Evolutionary conservation across 495 filamentous ascomycete species (phyloP).

Genomic region (Barbatosphaeria neglecta): DNA sequence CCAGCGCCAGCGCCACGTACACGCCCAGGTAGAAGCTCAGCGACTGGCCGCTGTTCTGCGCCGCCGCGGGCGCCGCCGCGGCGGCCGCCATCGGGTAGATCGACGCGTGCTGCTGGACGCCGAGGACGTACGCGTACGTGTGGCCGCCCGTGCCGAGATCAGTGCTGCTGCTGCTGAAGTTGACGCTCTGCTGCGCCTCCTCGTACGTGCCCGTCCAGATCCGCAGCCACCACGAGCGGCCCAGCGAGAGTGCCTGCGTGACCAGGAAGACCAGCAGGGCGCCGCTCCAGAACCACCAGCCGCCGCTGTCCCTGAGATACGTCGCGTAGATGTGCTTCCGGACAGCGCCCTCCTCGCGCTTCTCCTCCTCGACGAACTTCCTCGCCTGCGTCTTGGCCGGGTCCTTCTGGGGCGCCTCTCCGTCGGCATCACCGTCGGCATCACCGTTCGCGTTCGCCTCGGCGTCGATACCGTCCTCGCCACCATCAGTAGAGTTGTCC

Average conservation of each 20-base stretch:
- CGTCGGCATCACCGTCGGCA: too few relatives aligned
- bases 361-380: conserved; percentile 68
- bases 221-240: conserved; percentile 56
- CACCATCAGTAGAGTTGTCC: conserved; percentile 8
- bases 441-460: too few relatives aligned
- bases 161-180: conserved; percentile 4
- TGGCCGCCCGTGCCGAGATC: conserved; percentile 9
- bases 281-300: conserved; percentile 48
- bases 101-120: conserved; percentile 28
- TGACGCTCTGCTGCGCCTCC: conserved; percentile 10
- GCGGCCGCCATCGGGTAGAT: conserved; percentile 16
- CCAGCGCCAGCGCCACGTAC: conserved; percentile 51
- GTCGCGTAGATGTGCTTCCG: conserved; percentile 48
- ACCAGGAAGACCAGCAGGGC: conserved; percentile 39
- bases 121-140: conserved; percentile 18
- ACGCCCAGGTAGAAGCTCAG: conserved; percentile 50
- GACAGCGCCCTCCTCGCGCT: conserved; percentile 52
- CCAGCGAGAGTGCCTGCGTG: conserved; percentile 39
- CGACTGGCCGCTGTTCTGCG: conserved; percentile 18
- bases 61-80: conserved; percentile 2
- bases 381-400: conserved; percentile 30
- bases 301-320: conserved; percentile 57
- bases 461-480: conserved; percentile 9
- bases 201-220: conserved; percentile 49
- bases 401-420: conserved; percentile 29